These are phyloP conservation scores for Hyphodiscus sp. DNA, from an alignment of 2,329 filamentous ascomycete genomes.

Conservation along the genomic window DNA sequence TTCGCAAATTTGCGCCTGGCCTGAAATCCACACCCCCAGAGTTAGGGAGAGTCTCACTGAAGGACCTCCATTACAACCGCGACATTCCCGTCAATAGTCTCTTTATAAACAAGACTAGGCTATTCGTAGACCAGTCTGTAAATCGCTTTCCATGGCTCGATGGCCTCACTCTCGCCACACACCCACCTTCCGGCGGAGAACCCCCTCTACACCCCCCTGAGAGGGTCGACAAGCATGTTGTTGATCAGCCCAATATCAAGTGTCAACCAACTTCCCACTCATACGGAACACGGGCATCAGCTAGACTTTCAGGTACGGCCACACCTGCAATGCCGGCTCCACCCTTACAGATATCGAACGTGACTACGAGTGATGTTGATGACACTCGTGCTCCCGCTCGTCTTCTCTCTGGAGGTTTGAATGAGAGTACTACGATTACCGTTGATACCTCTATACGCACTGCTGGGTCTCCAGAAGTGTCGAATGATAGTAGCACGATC, in stretches of 20 bases:
- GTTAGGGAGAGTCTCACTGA: neutral
- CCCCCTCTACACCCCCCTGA: constrained; percentile 10
- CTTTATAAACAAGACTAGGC: neutral
- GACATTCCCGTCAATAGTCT: constrained; percentile 3
- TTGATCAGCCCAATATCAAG: neutral
- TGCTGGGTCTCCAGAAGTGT: too few relatives aligned
- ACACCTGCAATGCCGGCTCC: neutral
- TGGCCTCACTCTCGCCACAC: constrained; percentile 13
- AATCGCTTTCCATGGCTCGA: constrained; percentile 14
- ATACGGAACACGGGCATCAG: constrained; percentile 6
- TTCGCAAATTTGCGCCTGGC: constrained; percentile 8
- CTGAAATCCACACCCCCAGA: neutral
- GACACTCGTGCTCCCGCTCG: too few relatives aligned
- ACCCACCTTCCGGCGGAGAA: constrained; percentile 12
- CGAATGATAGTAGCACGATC: constrained; percentile 1
- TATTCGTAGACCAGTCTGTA: neutral
- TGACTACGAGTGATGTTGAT: too few relatives aligned
- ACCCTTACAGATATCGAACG: neutral
- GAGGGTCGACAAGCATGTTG: neutral
- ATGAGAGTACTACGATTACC: too few relatives aligned
- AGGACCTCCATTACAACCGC: neutral
- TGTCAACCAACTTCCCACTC: constrained; percentile 2
- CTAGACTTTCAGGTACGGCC: neutral
- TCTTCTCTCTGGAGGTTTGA: too few relatives aligned
- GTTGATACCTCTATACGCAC: too few relatives aligned